phyloP scores from a whole-genome alignment of 2,329 filamentous ascomycete species.

The Fusarium avenaceum region DNA sequence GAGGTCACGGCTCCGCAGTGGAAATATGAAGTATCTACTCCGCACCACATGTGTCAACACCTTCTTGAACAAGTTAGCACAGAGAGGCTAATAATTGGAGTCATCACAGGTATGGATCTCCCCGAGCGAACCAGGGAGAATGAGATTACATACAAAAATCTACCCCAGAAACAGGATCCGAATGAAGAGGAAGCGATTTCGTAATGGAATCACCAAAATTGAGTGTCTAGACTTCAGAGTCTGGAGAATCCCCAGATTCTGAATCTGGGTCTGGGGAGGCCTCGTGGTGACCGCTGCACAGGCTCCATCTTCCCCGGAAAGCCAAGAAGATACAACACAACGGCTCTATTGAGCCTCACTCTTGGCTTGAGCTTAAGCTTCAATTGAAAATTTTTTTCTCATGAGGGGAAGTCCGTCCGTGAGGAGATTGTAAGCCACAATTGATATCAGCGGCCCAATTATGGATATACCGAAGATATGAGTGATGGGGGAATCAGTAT shows the following conservation, averaged over 20 bases:
- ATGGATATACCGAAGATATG: constrained; percentile 43
- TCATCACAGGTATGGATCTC: constrained; percentile 31
- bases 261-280: constrained; percentile 25
- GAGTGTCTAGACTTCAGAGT: constrained; percentile 35
- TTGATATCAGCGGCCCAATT: constrained; percentile 34
- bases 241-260: constrained; percentile 40
- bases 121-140: constrained; percentile 22
- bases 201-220: constrained; percentile 36
- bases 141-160: constrained; percentile 29
- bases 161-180: constrained; percentile 36
- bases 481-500: background rate
- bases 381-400: background rate
- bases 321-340: constrained; percentile 32
- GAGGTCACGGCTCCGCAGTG: constrained; percentile 38
- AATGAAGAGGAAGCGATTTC: constrained; percentile 38
- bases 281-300: constrained; percentile 25
- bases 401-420: constrained; percentile 37
- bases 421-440: constrained; percentile 33
- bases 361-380: constrained; percentile 4
- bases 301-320: constrained; percentile 43
- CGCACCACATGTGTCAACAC: constrained; percentile 35
- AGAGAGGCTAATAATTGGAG: constrained; percentile 43
- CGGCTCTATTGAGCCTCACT: constrained; percentile 28
- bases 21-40: constrained; percentile 31
- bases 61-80: constrained; percentile 34